Conservation (phyloP, 768 basidiomycete genomes). For the Agrocybe pediades region DNA sequence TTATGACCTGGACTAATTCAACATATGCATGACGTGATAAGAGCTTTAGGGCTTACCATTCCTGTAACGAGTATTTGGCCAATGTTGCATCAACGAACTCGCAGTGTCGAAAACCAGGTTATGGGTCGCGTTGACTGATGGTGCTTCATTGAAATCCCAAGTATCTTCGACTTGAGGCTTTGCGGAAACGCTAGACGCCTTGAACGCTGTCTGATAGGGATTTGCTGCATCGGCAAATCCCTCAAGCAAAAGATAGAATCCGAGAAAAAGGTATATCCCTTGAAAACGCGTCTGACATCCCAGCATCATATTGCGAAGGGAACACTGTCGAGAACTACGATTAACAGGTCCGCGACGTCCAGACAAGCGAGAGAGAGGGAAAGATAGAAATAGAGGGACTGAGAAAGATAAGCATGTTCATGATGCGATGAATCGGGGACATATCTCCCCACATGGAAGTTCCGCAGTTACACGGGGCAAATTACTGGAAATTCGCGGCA, state of each 20-base stretch:
- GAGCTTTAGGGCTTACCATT: constrained; percentile 34
- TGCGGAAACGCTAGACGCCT: background rate
- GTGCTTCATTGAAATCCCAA: constrained; percentile 12
- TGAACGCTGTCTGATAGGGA: background rate
- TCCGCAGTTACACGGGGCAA: background rate
- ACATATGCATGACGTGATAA: background rate
- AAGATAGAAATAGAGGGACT: too few species aligned
- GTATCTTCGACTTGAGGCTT: background rate
- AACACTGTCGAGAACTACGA: too few species aligned
- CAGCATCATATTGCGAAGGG: too few species aligned
- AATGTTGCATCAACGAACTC: constrained; percentile 37
- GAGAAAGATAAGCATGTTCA: too few species aligned
- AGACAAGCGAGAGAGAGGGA: too few species aligned
- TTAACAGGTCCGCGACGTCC: too few species aligned
- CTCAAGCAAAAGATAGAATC: too few species aligned
- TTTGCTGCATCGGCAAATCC: background rate
- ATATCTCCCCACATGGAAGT: background rate
- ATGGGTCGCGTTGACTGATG: constrained; percentile 24
- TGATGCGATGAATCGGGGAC: background rate
- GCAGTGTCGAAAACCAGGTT: constrained; percentile 34
- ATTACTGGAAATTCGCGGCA: background rate
- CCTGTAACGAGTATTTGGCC: constrained; percentile 48
- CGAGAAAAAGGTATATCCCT: too few species aligned
- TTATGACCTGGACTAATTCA: constrained; percentile 28
- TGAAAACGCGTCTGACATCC: too few species aligned